Conservation (phyloP, 2,329 filamentous ascomycete genomes). For the Tolypocladium tropicale region DNA sequence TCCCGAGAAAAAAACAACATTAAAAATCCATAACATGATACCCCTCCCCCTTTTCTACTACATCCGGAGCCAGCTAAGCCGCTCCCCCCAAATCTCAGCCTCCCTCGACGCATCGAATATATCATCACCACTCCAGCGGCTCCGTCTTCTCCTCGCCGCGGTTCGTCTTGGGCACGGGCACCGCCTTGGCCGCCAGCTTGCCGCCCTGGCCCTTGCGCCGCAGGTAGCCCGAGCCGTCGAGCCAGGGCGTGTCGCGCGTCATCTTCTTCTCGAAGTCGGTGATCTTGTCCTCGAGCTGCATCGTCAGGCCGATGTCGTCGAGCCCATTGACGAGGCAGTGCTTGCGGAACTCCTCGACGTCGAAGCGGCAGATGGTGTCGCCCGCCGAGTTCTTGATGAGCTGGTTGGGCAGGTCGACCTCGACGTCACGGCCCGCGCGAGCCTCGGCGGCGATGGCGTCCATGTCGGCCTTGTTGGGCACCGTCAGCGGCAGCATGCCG, state of each 20-base stretch:
- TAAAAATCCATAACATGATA: slow-evolving; percentile 1
- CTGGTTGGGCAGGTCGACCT: slow-evolving; percentile 82
- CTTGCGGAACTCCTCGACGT: slow-evolving; percentile 88
- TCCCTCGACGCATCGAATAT: too few species aligned
- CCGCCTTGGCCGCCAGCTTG: slow-evolving; percentile 46
- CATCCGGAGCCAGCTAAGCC: not conserved
- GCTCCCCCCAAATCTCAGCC: not conserved
- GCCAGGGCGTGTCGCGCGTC: slow-evolving; percentile 73
- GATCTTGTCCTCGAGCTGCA: slow-evolving; percentile 88
- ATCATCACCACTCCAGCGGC: slow-evolving; percentile 72
- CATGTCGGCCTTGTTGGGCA: slow-evolving; percentile 57
- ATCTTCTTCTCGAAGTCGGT: slow-evolving; percentile 69
- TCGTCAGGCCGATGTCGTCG: slow-evolving; percentile 90
- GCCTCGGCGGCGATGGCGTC: slow-evolving; percentile 68
- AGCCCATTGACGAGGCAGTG: slow-evolving; percentile 90
- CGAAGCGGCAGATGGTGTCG: slow-evolving; percentile 65
- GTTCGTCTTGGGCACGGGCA: slow-evolving; percentile 79
- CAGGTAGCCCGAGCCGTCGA: slow-evolving; percentile 80
- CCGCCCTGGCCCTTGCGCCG: slow-evolving; percentile 39
- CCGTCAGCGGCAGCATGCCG: slow-evolving; percentile 84
- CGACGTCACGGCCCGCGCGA: slow-evolving; percentile 68
- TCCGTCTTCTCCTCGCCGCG: slow-evolving; percentile 73
- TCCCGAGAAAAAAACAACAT: not conserved
- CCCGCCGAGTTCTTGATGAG: slow-evolving; percentile 67
- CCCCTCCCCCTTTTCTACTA: not conserved